Base-by-base conservation (phyloP, 345 rosid species). In the Pugionium cornutum region DNA sequence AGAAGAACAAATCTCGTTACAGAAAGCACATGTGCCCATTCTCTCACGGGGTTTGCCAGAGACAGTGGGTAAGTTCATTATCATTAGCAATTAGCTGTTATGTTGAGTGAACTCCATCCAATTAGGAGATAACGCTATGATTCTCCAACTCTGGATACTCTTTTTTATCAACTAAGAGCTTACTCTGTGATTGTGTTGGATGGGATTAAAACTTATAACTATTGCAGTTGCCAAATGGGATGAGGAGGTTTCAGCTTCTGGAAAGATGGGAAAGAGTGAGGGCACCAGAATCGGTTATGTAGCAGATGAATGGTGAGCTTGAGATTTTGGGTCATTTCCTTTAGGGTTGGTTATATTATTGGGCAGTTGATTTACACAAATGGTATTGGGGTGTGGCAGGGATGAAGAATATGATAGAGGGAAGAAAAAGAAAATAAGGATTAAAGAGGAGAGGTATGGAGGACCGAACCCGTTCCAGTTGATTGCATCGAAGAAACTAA, bases 371-470 rank as follows among this genome's bases (percentile, higher is more conserved):
- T 59, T 18, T 18, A 51, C 4, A n/a, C 34, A 5, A 29, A 47
- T 67, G 58, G 59, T 54, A 49, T 42, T 48, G 56, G 64, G 58
- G 11, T 60, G 48, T 59, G 40, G 35, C 75, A 94, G 99, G 96
- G 99, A 94, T 61, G 96, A 87, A 68, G 96, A 90, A 68, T 94
- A 94, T 66, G 99, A 94, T 62, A 80, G 76, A n/a, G 99, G 99
- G 11, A 94, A 78, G 84, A 83, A 88, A 76, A 94, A 86, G 86
- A 94, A 94, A 78, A 58, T 86, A 46, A 82, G 83, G 75, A 55
- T 31, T 0, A 67, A 77, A n/a, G 80, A 72, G 68, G 82, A 76
- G 32, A 36, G 54, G 39, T 81, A 83, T 53, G 78, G 66, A 5
- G 91, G 92, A 33, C 83, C 84, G 31, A 94, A 90, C 79, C 89